A percentile compares a stretch with the other conserved stretches of the same genome.
These are phyloP conservation scores for Polyporus arcularius DNA, from an alignment of 768 basidiomycete species.

Conservation along the genomic window DNA sequence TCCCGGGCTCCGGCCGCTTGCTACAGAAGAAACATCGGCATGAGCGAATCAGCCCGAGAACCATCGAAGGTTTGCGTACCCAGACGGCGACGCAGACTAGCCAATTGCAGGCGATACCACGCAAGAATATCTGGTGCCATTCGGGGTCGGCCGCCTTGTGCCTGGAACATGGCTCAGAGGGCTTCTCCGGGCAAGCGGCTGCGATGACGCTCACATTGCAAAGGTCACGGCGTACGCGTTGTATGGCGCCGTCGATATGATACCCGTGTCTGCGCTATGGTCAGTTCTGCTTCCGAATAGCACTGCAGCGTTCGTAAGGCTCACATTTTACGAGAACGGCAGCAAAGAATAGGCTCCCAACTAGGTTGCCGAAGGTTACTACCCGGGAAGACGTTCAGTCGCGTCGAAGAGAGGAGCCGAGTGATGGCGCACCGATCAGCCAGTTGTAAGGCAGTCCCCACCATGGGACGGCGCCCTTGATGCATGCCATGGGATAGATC, in stretches of 20 bases:
- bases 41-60: neutral
- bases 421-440: conserved; percentile 52
- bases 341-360: conserved; percentile 70
- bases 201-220: conserved; percentile 49
- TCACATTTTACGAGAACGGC: conserved; percentile 66
- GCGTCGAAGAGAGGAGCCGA: neutral
- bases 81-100: conserved; percentile 72
- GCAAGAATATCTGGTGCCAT: conserved; percentile 74
- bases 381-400: neutral
- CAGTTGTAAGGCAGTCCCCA: conserved; percentile 72
- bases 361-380: conserved; percentile 73
- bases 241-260: conserved; percentile 63
- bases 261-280: conserved; percentile 49
- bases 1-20: conserved; percentile 71
- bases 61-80: conserved; percentile 44
- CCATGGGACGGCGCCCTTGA: conserved; percentile 64
- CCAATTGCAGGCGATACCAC: conserved; percentile 80
- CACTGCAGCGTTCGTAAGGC: conserved; percentile 18
- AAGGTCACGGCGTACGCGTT: conserved; percentile 50
- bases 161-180: conserved; percentile 33
- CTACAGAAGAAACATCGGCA: conserved; percentile 35
- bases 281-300: neutral
- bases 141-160: conserved; percentile 62
- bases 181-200: neutral
- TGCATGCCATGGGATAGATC: conserved; percentile 70